A percentile compares a stretch with the other conserved stretches of the same genome.
These are phyloP conservation scores for Eruca vesicaria DNA, from an alignment of 441 rosid species.

Conservation along the genomic window DNA sequence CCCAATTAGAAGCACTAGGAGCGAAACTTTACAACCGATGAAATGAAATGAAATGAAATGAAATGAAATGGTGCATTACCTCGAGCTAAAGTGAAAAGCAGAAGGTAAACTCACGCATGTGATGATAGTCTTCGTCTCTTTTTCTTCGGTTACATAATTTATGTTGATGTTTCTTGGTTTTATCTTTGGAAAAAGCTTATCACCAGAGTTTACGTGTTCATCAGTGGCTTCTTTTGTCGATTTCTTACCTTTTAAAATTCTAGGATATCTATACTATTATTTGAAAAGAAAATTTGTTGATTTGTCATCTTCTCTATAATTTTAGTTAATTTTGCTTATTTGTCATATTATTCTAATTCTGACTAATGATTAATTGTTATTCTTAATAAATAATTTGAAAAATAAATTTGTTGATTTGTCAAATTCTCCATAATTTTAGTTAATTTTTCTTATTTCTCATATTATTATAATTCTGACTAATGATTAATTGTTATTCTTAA, in stretches of 20 bases:
- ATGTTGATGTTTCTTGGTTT: background rate
- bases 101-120: background rate
- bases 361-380: too few species aligned
- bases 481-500: too few species aligned
- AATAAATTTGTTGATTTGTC: too few species aligned
- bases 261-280: background rate
- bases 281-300: too few species aligned
- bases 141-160: background rate
- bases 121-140: background rate
- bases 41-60: too few species aligned
- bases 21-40: background rate
- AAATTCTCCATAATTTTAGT: too few species aligned
- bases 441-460: too few species aligned
- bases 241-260: background rate
- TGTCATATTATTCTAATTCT: too few species aligned
- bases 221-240: background rate
- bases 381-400: too few species aligned
- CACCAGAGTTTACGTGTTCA: background rate
- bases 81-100: background rate
- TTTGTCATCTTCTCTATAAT: too few species aligned
- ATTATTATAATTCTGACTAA: too few species aligned
- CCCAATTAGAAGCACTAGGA: background rate
- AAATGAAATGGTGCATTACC: background rate
- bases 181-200: background rate
- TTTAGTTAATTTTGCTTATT: too few species aligned